Evolutionary conservation across 257 asterid genomes (phyloP).

Genomic region (Ophiorrhiza pumila): DNA sequence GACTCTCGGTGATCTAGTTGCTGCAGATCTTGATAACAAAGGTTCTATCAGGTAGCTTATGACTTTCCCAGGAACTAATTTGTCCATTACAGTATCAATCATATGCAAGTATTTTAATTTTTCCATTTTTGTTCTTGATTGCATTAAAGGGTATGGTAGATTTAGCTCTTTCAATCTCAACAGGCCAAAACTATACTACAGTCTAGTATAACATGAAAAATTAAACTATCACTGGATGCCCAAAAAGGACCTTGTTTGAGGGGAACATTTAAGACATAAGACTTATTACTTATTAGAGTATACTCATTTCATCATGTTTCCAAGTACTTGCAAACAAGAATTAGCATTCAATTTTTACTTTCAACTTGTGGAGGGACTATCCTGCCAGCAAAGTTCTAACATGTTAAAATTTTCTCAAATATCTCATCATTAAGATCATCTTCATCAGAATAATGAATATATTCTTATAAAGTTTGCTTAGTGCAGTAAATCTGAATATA

Average conservation of each 20-base stretch:
- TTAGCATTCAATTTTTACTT: neutral
- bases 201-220: neutral
- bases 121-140: too few relatives aligned
- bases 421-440: neutral
- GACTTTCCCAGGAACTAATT: neutral
- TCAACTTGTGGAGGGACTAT: neutral
- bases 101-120: neutral
- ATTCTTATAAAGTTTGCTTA: neutral
- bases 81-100: neutral
- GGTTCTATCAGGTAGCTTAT: slow-evolving; percentile 20
- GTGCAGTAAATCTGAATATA: slow-evolving; percentile 10
- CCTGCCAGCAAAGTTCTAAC: neutral
- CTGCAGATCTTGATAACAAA: slow-evolving; percentile 22
- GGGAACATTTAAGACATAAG: neutral
- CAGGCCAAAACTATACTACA: neutral
- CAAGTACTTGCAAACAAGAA: neutral
- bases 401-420: neutral
- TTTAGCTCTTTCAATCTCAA: neutral
- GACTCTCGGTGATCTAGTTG: slow-evolving; percentile 17
- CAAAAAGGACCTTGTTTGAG: neutral
- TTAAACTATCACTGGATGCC: too few relatives aligned
- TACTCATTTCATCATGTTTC: neutral
- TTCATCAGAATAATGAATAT: neutral
- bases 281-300: too few relatives aligned
- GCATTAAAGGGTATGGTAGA: neutral